Evolutionary conservation across 148 eudicot species (phyloP).

Genomic region (Vaccinium vitisidaea): DNA sequence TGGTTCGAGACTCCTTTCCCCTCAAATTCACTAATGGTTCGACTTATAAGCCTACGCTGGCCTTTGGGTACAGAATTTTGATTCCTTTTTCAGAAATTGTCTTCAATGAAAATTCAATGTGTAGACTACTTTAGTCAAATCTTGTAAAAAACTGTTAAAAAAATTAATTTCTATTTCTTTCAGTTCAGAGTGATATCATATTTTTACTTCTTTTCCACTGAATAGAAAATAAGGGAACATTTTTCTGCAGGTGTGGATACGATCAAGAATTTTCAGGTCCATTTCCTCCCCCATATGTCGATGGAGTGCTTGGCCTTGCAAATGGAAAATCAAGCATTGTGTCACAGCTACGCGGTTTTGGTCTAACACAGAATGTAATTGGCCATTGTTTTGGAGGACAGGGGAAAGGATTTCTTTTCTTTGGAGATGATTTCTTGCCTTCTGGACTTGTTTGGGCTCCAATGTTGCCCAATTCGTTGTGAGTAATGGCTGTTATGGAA

Average conservation of each 20-base stretch:
- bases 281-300: conserved; percentile 16
- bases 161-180: neutral
- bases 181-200: neutral
- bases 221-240: neutral
- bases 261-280: conserved; percentile 19
- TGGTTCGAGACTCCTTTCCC: conserved; percentile 24
- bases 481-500: neutral
- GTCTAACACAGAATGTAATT: conserved; percentile 13
- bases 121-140: neutral
- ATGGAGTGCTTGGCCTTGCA: conserved; percentile 30
- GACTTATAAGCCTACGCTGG: conserved; percentile 4
- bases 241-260: conserved; percentile 21
- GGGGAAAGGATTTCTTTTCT: conserved; percentile 20
- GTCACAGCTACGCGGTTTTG: conserved; percentile 17
- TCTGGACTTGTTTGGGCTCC: conserved; percentile 21
- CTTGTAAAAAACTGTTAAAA: neutral
- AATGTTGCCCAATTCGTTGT: conserved; percentile 15
- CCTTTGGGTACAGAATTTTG: conserved; percentile 22
- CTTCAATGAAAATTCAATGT: neutral
- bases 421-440: conserved; percentile 19
- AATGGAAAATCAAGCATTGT: conserved; percentile 21
- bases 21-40: conserved; percentile 17
- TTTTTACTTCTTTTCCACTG: neutral
- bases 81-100: neutral
- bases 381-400: conserved; percentile 25